Evolutionary conservation across 192 early-diverging fungal genomes (phyloP).

Genomic region (Allomyces macrogynus): DNA sequence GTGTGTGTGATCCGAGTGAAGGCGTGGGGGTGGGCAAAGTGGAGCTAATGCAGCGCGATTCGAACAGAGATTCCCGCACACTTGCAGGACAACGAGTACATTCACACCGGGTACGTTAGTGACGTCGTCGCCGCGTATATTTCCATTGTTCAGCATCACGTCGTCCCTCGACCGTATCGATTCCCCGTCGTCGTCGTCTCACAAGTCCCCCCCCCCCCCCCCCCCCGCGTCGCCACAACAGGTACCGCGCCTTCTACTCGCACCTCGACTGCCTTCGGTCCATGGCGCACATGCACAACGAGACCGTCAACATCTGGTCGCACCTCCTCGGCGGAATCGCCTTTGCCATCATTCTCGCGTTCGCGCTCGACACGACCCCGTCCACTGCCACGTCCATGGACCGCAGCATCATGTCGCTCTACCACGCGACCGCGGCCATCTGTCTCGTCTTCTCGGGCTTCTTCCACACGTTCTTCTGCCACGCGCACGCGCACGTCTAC

Average conservation of each 20-base stretch:
- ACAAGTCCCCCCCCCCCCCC: too few species aligned
- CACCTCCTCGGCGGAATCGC: background rate
- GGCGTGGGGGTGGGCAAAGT: too few species aligned
- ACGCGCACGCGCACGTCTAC: background rate
- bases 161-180: too few species aligned
- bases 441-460: background rate
- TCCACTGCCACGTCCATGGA: background rate
- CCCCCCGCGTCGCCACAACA: too few species aligned
- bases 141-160: too few species aligned
- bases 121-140: too few species aligned
- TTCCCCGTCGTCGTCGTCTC: too few species aligned
- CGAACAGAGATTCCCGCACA: background rate
- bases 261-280: background rate
- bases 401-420: background rate
- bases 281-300: background rate
- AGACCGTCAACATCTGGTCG: conserved; percentile 1
- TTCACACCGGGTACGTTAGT: background rate
- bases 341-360: background rate
- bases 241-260: background rate
- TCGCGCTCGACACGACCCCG: background rate
- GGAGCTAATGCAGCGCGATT: too few species aligned
- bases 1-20: too few species aligned
- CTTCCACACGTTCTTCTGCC: background rate
- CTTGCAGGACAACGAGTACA: background rate
- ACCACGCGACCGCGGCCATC: background rate